These are phyloP conservation scores for Xerocomus minutiporus DNA, from an alignment of 1,284 basidiomycete genomes.

Conservation along the genomic window DNA sequence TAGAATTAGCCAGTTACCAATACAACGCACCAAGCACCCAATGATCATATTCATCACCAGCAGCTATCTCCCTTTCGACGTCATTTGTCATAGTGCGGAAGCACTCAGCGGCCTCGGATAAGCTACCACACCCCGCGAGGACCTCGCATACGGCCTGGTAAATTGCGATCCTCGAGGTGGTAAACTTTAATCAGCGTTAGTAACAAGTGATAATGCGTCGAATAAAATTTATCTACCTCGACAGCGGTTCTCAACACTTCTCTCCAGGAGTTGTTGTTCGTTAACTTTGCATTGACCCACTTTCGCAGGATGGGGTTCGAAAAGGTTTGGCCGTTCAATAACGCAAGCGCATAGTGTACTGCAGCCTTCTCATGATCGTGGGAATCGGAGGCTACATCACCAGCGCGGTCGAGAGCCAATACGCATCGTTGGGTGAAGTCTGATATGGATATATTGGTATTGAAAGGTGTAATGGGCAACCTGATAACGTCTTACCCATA, in stretches of 20 bases:
- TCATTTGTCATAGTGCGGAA: background rate
- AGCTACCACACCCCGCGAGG: background rate
- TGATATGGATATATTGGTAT: background rate
- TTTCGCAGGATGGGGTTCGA: background rate
- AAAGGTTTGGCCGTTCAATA: background rate
- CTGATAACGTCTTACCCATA: background rate
- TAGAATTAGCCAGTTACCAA: background rate
- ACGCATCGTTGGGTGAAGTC: constrained; percentile 4
- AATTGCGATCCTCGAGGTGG: background rate
- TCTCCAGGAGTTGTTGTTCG: background rate
- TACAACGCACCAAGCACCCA: constrained; percentile 1
- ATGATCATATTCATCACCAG: background rate
- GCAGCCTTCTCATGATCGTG: constrained; percentile 1
- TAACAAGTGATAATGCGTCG: background rate
- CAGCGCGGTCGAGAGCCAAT: background rate
- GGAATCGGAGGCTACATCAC: background rate
- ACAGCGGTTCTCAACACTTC: background rate
- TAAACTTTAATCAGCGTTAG: background rate
- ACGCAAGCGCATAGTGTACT: constrained; percentile 1
- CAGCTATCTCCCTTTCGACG: background rate
- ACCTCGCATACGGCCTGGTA: constrained; percentile 2
- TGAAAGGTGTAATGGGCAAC: background rate
- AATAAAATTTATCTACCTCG: constrained; percentile 1
- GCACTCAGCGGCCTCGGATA: constrained; percentile 2
- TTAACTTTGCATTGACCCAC: constrained; percentile 4